A percentile compares a stretch with the other conserved stretches of the same genome.
Conservation (phyloP, 2,329 filamentous ascomycete genomes). For the Clarireedia hainanense region DNA sequence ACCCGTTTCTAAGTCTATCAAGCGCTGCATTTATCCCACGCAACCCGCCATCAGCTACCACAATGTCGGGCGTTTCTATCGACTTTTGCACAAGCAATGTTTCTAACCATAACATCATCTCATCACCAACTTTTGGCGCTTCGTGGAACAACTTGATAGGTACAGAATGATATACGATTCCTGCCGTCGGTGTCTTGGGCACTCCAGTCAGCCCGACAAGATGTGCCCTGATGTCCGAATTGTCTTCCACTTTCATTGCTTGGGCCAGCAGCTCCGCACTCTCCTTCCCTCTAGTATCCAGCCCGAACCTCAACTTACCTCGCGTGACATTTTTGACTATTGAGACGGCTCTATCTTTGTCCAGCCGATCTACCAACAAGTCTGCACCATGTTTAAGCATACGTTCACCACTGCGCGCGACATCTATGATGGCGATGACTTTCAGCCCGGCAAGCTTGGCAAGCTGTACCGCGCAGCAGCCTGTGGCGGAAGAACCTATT, state of each 20-base stretch:
- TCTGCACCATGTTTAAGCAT: slow-evolving; percentile 48
- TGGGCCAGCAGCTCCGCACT: slow-evolving; percentile 46
- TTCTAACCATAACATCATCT: slow-evolving; percentile 60
- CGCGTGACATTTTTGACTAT: slow-evolving; percentile 54
- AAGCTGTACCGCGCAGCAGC: slow-evolving; percentile 58
- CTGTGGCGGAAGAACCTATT: slow-evolving; percentile 58
- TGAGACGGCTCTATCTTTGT: slow-evolving; percentile 55
- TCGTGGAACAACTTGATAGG: slow-evolving; percentile 74
- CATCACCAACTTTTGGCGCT: slow-evolving; percentile 53
- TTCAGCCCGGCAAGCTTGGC: slow-evolving; percentile 57
- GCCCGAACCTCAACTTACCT: slow-evolving; percentile 53
- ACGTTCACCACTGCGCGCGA: slow-evolving; percentile 54
- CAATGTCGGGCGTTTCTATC: slow-evolving; percentile 55
- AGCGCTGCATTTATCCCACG: slow-evolving; percentile 60
- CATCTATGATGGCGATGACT: slow-evolving; percentile 59
- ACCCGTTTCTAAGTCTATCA: slow-evolving; percentile 56
- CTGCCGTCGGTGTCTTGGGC: slow-evolving; percentile 41
- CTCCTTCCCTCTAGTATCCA: slow-evolving; percentile 61
- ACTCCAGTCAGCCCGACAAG: slow-evolving; percentile 61
- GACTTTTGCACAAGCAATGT: slow-evolving; percentile 46
- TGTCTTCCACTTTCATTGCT: slow-evolving; percentile 14
- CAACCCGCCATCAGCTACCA: slow-evolving; percentile 55
- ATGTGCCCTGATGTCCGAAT: slow-evolving; percentile 37
- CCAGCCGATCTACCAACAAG: slow-evolving; percentile 60
- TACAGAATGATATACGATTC: slow-evolving; percentile 35